Percentiles rank a stretch among this genome's conserved stretches.
phyloP scores from a whole-genome alignment of 1,284 basidiomycete species.

The Microbotryomycetes sp. region DNA sequence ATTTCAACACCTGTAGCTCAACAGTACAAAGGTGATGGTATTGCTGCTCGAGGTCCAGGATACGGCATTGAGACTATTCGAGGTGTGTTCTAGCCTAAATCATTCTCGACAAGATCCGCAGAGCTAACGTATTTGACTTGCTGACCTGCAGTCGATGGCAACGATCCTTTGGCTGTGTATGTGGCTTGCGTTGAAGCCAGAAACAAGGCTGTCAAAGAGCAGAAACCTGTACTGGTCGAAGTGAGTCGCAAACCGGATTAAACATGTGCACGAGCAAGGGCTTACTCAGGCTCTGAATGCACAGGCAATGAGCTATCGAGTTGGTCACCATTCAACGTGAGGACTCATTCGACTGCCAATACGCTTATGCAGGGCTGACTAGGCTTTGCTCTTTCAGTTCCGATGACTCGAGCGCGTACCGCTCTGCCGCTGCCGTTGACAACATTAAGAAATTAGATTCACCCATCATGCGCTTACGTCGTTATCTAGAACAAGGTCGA shows the following conservation, averaged over 20 bases:
- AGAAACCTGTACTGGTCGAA: conserved; percentile 73
- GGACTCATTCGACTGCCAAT: neutral
- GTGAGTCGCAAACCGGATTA: too few relatives aligned
- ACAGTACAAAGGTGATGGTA: conserved; percentile 89
- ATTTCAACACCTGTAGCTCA: conserved; percentile 87
- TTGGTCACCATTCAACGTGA: conserved; percentile 84
- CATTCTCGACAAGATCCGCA: neutral
- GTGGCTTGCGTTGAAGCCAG: conserved; percentile 74
- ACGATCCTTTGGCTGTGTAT: conserved; percentile 82
- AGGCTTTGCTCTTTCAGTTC: conserved; percentile 44
- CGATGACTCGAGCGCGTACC: conserved; percentile 88
- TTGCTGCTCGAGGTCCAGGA: conserved; percentile 83
- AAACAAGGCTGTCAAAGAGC: conserved; percentile 64
- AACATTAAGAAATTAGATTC: conserved; percentile 65
- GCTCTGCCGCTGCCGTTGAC: conserved; percentile 75
- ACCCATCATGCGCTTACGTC: conserved; percentile 74
- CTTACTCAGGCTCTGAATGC: too few relatives aligned
- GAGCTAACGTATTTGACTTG: neutral
- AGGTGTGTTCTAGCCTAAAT: conserved; percentile 6
- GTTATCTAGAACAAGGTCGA: conserved; percentile 66
- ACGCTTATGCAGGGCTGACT: neutral
- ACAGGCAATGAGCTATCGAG: conserved; percentile 87
- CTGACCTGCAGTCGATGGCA: conserved; percentile 71
- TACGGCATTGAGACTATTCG: conserved; percentile 86
- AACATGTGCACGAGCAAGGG: too few relatives aligned